Conservation (phyloP, 2,329 filamentous ascomycete species). For the Sphaerostilbella broomeana region DNA sequence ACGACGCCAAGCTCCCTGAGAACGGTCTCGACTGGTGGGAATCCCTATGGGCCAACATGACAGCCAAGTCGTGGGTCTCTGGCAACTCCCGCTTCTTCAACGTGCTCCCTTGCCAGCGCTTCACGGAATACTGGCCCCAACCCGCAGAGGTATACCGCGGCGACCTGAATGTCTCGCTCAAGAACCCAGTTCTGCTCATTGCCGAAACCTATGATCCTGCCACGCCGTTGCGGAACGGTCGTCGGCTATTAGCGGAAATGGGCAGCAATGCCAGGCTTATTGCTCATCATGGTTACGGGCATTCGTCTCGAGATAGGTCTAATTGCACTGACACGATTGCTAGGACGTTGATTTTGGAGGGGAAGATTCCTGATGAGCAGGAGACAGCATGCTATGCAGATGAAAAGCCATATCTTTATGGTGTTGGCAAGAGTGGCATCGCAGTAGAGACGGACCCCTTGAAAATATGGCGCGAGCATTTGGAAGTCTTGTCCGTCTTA, state of each 20-base stretch:
- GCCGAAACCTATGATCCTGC: constrained; percentile 45
- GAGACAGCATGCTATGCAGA: constrained; percentile 43
- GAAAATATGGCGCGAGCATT: constrained; percentile 16
- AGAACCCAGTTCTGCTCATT: constrained; percentile 39
- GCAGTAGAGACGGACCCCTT: constrained; percentile 9
- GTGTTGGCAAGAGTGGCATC: constrained; percentile 14
- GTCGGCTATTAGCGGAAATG: constrained; percentile 39
- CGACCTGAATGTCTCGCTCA: constrained; percentile 37
- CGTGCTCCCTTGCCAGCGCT: constrained; percentile 42
- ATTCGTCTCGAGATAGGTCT: constrained; percentile 39
- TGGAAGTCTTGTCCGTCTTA: constrained; percentile 14
- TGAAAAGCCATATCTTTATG: constrained; percentile 42
- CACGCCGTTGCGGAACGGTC: constrained; percentile 42
- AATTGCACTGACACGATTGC: constrained; percentile 38
- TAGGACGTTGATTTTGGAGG: constrained; percentile 35
- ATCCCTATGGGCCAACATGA: constrained; percentile 42
- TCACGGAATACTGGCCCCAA: constrained; percentile 37
- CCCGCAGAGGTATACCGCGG: constrained; percentile 43
- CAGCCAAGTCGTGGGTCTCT: constrained; percentile 37
- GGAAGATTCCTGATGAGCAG: constrained; percentile 31
- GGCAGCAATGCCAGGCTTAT: constrained; percentile 41
- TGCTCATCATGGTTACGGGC: constrained; percentile 44
- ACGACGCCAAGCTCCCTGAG: constrained; percentile 34
- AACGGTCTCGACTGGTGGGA: constrained; percentile 40
- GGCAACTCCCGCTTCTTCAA: constrained; percentile 40